A percentile compares a stretch with the other conserved stretches of the same genome.
Conservation (phyloP, 2,329 filamentous ascomycete genomes). For the Bipolaris bicolor region DNA sequence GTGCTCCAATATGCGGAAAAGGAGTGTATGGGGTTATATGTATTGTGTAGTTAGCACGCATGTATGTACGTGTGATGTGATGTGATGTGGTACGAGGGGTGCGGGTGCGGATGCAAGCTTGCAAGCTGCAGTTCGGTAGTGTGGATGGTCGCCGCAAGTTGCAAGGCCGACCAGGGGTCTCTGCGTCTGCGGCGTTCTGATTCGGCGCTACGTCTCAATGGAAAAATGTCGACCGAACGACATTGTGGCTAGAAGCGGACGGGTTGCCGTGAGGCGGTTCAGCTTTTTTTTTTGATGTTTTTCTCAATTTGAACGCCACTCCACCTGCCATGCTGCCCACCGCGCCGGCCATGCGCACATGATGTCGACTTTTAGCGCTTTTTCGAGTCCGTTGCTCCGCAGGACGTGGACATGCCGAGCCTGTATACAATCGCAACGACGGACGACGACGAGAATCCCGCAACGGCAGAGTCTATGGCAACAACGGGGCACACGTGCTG, state of each 20-base stretch:
- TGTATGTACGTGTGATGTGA: background rate
- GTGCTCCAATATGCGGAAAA: background rate
- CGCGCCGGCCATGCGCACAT: constrained; percentile 16
- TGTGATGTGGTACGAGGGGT: background rate
- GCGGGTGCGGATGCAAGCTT: background rate
- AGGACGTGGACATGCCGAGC: constrained; percentile 47
- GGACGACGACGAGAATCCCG: constrained; percentile 13
- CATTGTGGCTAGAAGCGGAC: constrained; percentile 15
- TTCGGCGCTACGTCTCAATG: constrained; percentile 18
- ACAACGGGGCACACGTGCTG: constrained; percentile 21
- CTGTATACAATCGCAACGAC: constrained; percentile 38
- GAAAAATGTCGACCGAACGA: constrained; percentile 26
- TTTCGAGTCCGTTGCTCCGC: constrained; percentile 35
- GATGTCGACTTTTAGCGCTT: constrained; percentile 39
- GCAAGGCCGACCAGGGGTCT: constrained; percentile 9
- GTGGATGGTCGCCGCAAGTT: constrained; percentile 11
- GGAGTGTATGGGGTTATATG: background rate
- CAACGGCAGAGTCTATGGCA: constrained; percentile 27
- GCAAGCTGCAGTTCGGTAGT: constrained; percentile 10
- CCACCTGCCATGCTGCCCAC: constrained; percentile 6
- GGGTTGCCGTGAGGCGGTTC: constrained; percentile 7
- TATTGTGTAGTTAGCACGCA: background rate
- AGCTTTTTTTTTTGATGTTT: constrained; percentile 4
- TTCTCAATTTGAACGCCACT: background rate
- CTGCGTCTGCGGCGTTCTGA: constrained; percentile 16